Base-by-base conservation (phyloP, 768 basidiomycete genomes). In the Obba rivulosa region DNA sequence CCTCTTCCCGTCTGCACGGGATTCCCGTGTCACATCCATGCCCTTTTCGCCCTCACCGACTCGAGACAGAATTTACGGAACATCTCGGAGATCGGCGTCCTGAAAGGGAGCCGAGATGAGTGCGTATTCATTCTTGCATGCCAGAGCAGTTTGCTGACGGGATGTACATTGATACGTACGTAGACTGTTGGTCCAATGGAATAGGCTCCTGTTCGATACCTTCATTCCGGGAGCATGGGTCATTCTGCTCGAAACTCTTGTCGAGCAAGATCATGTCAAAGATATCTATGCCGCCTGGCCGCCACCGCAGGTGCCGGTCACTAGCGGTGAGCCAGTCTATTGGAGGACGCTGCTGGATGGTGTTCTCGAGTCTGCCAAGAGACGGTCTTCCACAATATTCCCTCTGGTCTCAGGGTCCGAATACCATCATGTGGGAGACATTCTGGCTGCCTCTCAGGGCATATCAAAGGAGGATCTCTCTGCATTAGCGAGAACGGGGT, bases 151-250 rank as follows among this genome's bases (percentile, higher is more conserved):
- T 31, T 13, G 28, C 28, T 31, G 13, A 13, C 28, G 5, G 5
- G 13, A 7, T 13, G 5, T 7, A 13, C 10, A 45, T 18, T 38
- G 4, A 34, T 21, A 31, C n/a, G 11, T 39, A 18, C 43, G 22
- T 47, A 79, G 78, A 24, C 59, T 74, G 5, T 59, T 73, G 8
- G 63, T 75, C 1, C 67, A 69, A 54, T 79, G 78, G 78, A 79
- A 79, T 49, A 58, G 55, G 13, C 55, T 73, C 7, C 54, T 79
- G 0, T 78, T 78, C 47, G 60, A 71, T 8, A 52, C 57, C 2
- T 73, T 72, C 48, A 69, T 78, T n/a, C 76, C 78, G 0, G 53
- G 59, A 14, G 67, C 72, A 3, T 78, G 75, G 76, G 60, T 60
- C 11, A 46, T 42, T 1, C 54, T 77, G 1, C 55, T 78, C 0